Evolutionary conservation across 2,329 filamentous ascomycete genomes (phyloP), one percentile per base, ranked within the genome.

Genomic region (Paracorniculantispora psalliotae): DNA sequence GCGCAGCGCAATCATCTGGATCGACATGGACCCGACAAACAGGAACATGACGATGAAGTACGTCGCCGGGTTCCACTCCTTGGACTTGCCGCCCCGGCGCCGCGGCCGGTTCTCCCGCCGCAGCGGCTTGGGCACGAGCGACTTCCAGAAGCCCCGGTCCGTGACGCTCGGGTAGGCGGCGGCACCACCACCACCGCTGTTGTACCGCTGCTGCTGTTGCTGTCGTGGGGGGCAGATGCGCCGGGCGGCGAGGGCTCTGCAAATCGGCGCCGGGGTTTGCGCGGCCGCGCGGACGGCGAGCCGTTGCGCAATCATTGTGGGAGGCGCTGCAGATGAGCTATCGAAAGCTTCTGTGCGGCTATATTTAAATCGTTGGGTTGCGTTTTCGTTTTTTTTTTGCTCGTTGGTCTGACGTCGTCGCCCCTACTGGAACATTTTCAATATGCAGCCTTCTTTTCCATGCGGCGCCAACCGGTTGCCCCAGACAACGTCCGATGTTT

Each of bases 21-120:
- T 97, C 15, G 93, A 90, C 80, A 97, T 96, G 62, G 91, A 96
- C 4, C 96, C 96, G 63, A 97, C 93, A 63, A 97, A 81, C 43
- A 92, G 78, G 68, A 92, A 92, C 63, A 93, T 90, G 66, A 87
- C 78, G 65, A 93, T 90, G 72, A 87, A 94, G 68, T 91, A 93
- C 0, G 87, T 92, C 21, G 89, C 89, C 2, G 90, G 89, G 66
- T 93, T 93, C 86, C 88, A 90, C 65, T 85, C 83, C 68, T 83
- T 87, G 17, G 81, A 75, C 63, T 75, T 72, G 26, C 46, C 28
- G 28, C 41, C 15, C 41, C 15, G 33, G 2, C 19, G 19, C 19
- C 51, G 51, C 41, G 51, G 35, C 10, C 67, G 71, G 55, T 73
- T 78, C 64, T 75, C 69, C 51, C 70, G 73, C 62, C 84, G 82